These are phyloP conservation scores for Microdochium paspali DNA, from an alignment of 2,329 filamentous ascomycete species.

Conservation along the genomic window DNA sequence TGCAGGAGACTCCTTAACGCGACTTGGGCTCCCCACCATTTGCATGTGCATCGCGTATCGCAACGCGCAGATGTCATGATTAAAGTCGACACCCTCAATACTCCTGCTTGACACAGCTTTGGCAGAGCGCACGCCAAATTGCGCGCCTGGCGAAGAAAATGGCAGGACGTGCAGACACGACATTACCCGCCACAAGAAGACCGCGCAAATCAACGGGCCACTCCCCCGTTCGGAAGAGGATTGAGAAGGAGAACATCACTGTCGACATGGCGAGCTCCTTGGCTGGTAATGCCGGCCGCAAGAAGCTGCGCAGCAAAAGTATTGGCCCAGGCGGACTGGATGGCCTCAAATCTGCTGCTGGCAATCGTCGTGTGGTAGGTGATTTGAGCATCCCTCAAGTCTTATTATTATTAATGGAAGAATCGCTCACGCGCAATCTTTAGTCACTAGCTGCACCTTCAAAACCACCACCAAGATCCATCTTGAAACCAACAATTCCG, in stretches of 20 bases:
- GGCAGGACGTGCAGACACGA: conserved; percentile 31
- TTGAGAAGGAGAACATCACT: conserved; percentile 73
- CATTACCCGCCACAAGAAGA: conserved; percentile 46
- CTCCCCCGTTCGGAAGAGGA: conserved; percentile 41
- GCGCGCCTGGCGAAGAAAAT: conserved; percentile 18
- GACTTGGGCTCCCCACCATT: not conserved
- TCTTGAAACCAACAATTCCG: conserved; percentile 72
- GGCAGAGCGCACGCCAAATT: conserved; percentile 2
- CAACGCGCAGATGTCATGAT: not conserved
- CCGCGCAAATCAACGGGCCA: conserved; percentile 63
- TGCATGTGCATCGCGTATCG: not conserved
- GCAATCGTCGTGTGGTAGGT: conserved; percentile 71
- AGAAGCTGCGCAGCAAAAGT: conserved; percentile 87
- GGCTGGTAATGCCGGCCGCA: conserved; percentile 35
- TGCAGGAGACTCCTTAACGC: not conserved
- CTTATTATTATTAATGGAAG: conserved; percentile 5
- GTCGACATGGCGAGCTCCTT: conserved; percentile 50
- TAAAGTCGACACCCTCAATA: not conserved
- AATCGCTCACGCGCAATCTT: not conserved
- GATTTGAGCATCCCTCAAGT: not conserved
- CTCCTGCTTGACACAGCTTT: conserved; percentile 2
- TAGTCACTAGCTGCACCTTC: conserved; percentile 46
- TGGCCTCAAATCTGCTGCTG: conserved; percentile 63
- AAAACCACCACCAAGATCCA: conserved; percentile 52
- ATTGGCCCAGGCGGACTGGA: conserved; percentile 87